Percentiles rank a stretch among this genome's conserved stretches.
These are phyloP conservation scores for Phyllostachys edulis DNA, from an alignment of 176 grass and related monocot genomes.

Conservation along the genomic window DNA sequence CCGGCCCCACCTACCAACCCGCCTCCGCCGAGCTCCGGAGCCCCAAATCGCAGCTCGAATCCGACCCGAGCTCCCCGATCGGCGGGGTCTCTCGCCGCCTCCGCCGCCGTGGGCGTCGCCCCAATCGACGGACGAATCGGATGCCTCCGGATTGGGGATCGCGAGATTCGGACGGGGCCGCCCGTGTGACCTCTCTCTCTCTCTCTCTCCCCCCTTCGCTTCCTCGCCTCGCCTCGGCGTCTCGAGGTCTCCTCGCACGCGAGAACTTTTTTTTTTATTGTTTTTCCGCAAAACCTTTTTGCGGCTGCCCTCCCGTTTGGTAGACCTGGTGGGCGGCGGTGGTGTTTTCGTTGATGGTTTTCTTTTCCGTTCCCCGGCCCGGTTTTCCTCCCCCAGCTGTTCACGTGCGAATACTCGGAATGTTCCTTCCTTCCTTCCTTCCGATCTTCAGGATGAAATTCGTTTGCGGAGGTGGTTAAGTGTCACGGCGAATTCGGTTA, in stretches of 20 bases:
- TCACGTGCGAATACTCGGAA: conserved; percentile 8
- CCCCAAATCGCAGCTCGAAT: conserved; percentile 31
- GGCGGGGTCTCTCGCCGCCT: conserved; percentile 28
- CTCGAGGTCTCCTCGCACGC: conserved; percentile 50
- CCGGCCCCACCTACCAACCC: conserved; percentile 18
- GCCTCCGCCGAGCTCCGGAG: not conserved
- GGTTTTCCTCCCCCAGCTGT: not conserved
- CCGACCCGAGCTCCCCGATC: conserved; percentile 34
- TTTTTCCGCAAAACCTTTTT: conserved; percentile 17
- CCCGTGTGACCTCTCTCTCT: not conserved
- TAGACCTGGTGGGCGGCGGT: not conserved
- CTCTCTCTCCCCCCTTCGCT: not conserved
- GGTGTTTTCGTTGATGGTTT: not conserved
- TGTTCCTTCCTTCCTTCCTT: conserved; percentile 11
- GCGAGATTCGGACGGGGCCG: conserved; percentile 34
- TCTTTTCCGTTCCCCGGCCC: not conserved
- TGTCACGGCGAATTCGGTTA: not conserved
- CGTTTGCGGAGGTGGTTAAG: not conserved
- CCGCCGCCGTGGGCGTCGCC: not conserved
- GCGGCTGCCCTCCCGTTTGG: conserved; percentile 14
- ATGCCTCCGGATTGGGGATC: conserved; percentile 45
- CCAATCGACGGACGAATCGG: conserved; percentile 30
- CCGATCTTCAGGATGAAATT: not conserved
- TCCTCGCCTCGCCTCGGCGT: conserved; percentile 7
- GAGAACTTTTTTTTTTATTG: conserved; percentile 19